Base-by-base conservation (phyloP, 129 eudicot genomes). In the Tagetes patula region DNA sequence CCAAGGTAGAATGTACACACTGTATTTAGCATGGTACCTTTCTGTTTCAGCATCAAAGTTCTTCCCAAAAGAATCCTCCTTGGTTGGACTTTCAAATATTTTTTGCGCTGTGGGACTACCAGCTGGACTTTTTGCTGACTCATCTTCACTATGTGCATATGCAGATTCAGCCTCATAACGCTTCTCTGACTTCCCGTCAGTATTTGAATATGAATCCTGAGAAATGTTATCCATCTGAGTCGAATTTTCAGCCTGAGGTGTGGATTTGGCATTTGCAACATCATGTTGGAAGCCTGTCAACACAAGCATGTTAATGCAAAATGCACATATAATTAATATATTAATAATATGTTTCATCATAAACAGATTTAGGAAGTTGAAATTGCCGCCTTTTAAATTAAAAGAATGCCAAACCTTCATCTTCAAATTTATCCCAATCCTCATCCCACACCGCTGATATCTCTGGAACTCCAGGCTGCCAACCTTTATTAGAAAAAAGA, bases 371-470 rank as follows among this genome's bases (percentile, higher is more conserved):
- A 6, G 48, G 48, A 31, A 6, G 58, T 67, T 42, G 33, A 45
- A 33, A 46, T 50, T 32, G 56, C 56, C 2, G 56, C 42, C 55
- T 32, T 42, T 32, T 67, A 67, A 69, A 33, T n/a, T 45, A 8
- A 42, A 62, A 68, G 60, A 56, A 77, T 42, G 73, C 1, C 79
- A 46, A 41, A 94, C 98, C 98, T 90, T 94, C 96, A 52, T 94
- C 98, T 53, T 94, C 93, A 63, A 94, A 94, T 83, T 94, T 94
- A 75, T 94, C 98, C 98, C 98, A 93, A 59, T 93, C 98, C 82
- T 93, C 98, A 83, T 90, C 98, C 98, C 98, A 94, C 67, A 94
- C 87, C 62, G 93, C 92, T 54, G 96, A 87, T 75, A 84, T 78
- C 82, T 88, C 96, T 33, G 96, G 98, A 62, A 90, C 81, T 43